Conservation (phyloP, 2,329 filamentous ascomycete genomes). For the Alternaria brassicicola region DNA sequence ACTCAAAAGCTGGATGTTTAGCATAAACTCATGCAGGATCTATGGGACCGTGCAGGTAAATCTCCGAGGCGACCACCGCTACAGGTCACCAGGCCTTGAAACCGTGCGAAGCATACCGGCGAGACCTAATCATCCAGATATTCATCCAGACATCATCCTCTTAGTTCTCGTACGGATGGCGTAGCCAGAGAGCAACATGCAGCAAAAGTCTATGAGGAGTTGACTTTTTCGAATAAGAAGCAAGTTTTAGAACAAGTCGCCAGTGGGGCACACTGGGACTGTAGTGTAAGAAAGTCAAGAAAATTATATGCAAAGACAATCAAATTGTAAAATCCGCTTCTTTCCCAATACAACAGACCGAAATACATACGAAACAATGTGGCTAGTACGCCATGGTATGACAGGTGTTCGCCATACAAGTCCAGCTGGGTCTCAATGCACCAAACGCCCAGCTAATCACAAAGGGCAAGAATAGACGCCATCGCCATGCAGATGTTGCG, state of each 20-base stretch:
- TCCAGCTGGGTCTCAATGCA: background rate
- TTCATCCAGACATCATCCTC: background rate
- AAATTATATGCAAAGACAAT: background rate
- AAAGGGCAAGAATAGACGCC: conserved; percentile 9
- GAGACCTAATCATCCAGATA: background rate
- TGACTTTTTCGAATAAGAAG: background rate
- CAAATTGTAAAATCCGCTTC: background rate
- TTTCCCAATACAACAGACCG: background rate
- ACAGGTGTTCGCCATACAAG: conserved; percentile 1
- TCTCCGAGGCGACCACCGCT: background rate
- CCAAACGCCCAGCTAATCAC: conserved; percentile 1
- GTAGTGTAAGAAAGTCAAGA: background rate
- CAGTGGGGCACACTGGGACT: background rate
- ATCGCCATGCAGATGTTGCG: conserved; percentile 14
- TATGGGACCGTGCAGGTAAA: background rate
- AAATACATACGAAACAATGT: conserved; percentile 6
- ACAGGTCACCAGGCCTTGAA: background rate
- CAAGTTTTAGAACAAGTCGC: background rate
- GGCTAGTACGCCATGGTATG: background rate
- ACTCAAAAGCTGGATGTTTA: background rate
- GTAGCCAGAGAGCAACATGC: background rate
- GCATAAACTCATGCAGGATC: background rate
- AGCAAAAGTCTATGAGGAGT: background rate
- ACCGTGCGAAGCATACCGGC: background rate
- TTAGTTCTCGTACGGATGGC: background rate